phyloP scores from a whole-genome alignment of 768 basidiomycete genomes.

The Hypholoma fasciculare region DNA sequence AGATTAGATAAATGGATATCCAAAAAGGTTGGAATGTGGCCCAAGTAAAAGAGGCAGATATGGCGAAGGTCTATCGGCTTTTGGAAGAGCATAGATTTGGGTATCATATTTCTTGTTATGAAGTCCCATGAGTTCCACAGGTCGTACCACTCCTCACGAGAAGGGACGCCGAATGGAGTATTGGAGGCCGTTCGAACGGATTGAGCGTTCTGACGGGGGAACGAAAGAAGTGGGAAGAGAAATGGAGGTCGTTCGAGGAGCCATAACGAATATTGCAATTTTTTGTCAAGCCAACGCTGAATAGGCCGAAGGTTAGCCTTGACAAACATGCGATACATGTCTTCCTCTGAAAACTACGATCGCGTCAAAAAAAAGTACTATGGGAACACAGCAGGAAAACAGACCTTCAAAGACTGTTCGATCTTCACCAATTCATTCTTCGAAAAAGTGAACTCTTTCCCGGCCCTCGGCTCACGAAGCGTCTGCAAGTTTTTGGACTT shows the following conservation, averaged over 20 bases:
- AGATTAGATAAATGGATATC: constrained; percentile 86
- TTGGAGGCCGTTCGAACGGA: constrained; percentile 20
- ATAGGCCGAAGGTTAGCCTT: constrained; percentile 80
- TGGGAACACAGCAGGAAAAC: constrained; percentile 3
- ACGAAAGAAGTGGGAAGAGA: constrained; percentile 62
- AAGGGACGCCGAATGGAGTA: constrained; percentile 69
- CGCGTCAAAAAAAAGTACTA: neutral
- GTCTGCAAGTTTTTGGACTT: constrained; percentile 62
- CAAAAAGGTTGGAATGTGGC: constrained; percentile 91
- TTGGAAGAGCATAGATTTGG: constrained; percentile 78
- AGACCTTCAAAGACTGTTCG: constrained; percentile 87
- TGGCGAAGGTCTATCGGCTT: constrained; percentile 95
- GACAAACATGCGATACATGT: constrained; percentile 69
- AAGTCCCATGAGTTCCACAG: constrained; percentile 92
- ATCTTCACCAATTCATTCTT: constrained; percentile 80
- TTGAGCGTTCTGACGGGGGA: constrained; percentile 29
- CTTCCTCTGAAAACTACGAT: constrained; percentile 73
- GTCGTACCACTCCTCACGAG: constrained; percentile 73
- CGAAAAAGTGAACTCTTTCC: constrained; percentile 51
- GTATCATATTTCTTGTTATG: constrained; percentile 84
- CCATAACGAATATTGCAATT: constrained; percentile 80
- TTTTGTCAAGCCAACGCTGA: constrained; percentile 80
- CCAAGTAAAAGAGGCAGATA: constrained; percentile 95
- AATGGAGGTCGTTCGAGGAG: constrained; percentile 87
- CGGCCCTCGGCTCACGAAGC: constrained; percentile 48